A percentile compares a stretch with the other conserved stretches of the same genome.
Evolutionary conservation across 2,329 filamentous ascomycete species (phyloP).

Genomic region (Diplocarpon mali): DNA sequence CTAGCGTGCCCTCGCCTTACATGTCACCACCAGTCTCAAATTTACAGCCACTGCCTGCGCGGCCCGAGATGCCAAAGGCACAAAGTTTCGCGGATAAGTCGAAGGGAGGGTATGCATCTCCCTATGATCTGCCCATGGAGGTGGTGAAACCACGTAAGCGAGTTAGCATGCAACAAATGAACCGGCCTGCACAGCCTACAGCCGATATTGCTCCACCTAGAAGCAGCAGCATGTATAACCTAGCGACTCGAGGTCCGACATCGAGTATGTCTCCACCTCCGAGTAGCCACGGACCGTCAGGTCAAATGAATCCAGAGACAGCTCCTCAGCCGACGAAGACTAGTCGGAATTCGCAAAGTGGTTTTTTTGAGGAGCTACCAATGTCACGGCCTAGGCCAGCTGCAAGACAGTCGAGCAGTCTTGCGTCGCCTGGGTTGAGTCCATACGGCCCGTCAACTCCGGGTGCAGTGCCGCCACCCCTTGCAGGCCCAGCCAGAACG

Average conservation of each 20-base stretch:
- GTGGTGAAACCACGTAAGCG: constrained; percentile 62
- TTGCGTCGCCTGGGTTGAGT: constrained; percentile 17
- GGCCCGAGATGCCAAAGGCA: constrained; percentile 42
- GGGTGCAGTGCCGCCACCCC: constrained; percentile 8
- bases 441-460: constrained; percentile 11
- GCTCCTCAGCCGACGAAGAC: constrained; percentile 6
- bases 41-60: constrained; percentile 19
- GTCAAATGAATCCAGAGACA: constrained; percentile 6
- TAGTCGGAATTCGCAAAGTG: constrained; percentile 32
- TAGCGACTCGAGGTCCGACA: constrained; percentile 15
- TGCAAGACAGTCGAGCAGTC: constrained; percentile 35
- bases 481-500: constrained; percentile 4
- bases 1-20: constrained; percentile 13
- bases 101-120: constrained; percentile 86
- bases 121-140: constrained; percentile 90
- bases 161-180: constrained; percentile 38
- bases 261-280: constrained; percentile 18
- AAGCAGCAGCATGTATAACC: constrained; percentile 21
- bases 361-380: constrained; percentile 73
- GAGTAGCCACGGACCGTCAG: constrained; percentile 12
- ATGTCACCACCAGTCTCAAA: constrained; percentile 14
- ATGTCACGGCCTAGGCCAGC: constrained; percentile 50
- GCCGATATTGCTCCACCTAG: constrained; percentile 23
- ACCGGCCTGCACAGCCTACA: constrained; percentile 11
- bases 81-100: constrained; percentile 86